Conservation (phyloP, 345 rosid species). For the Populus davidiana region DNA sequence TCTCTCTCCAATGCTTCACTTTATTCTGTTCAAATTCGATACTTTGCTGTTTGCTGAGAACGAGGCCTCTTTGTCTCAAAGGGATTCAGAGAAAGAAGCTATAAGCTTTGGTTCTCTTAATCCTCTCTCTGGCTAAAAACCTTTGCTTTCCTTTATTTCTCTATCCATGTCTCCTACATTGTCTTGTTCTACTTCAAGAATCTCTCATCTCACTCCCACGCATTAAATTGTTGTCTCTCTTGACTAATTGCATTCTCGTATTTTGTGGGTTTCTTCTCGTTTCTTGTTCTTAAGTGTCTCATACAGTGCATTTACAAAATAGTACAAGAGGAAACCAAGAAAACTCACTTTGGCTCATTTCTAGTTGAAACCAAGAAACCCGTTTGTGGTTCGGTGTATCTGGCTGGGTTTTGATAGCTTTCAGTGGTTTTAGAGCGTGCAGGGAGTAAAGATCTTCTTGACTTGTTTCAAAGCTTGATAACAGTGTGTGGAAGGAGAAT, state of each 20-base stretch:
- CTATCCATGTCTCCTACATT: conserved; percentile 55
- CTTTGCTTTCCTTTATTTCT: conserved; percentile 25
- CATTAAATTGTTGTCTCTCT: conserved; percentile 43
- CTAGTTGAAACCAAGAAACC: background rate
- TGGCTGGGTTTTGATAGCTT: background rate
- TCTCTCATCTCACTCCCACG: conserved; percentile 63
- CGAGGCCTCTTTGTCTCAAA: conserved; percentile 52
- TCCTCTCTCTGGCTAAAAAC: conserved; percentile 9
- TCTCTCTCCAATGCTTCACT: conserved; percentile 39
- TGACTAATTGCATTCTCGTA: conserved; percentile 21
- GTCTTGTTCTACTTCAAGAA: conserved; percentile 76
- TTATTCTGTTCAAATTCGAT: conserved; percentile 79
- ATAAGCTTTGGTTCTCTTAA: conserved; percentile 24
- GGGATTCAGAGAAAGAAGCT: conserved; percentile 28
- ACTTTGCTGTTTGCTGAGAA: conserved; percentile 66
- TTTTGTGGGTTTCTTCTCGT: conserved; percentile 27
- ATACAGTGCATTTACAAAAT: conserved; percentile 14
- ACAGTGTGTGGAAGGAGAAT: conserved; percentile 12
- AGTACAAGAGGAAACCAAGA: conserved; percentile 20
- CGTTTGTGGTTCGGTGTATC: background rate
- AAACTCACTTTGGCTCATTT: conserved; percentile 25
- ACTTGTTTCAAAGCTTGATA: background rate
- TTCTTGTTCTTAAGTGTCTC: conserved; percentile 20
- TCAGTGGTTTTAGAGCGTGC: background rate
- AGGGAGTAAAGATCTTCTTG: background rate